These are phyloP conservation scores for Penstemon davidsonii DNA, from an alignment of 257 asterid genomes.

Conservation along the genomic window DNA sequence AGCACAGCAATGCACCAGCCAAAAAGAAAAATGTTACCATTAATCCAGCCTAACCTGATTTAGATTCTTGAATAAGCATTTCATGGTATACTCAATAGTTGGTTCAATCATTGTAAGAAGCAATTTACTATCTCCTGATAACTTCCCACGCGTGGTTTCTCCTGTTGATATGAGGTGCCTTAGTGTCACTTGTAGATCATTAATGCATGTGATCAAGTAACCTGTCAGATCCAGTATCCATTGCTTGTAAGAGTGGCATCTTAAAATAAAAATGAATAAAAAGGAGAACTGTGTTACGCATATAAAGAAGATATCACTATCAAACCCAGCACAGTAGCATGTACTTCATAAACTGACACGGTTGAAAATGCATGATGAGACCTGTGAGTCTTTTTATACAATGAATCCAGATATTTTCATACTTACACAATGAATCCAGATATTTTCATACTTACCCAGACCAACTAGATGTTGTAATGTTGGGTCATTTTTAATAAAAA, in stretches of 20 bases:
- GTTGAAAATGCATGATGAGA: slow-evolving; percentile 2
- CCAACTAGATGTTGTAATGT: slow-evolving; percentile 12
- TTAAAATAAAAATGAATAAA: slow-evolving; percentile 5
- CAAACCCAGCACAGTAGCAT: slow-evolving; percentile 2
- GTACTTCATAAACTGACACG: slow-evolving; percentile 16
- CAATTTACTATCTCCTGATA: slow-evolving; percentile 47
- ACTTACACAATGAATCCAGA: not conserved
- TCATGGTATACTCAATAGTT: slow-evolving; percentile 62
- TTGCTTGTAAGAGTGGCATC: slow-evolving; percentile 22
- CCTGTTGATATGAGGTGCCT: slow-evolving; percentile 37
- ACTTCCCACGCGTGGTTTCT: slow-evolving; percentile 36
- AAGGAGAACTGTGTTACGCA: slow-evolving; percentile 14
- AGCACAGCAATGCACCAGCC: slow-evolving; percentile 21
- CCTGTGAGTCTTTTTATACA: not conserved
- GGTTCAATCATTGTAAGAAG: slow-evolving; percentile 68
- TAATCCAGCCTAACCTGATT: slow-evolving; percentile 53
- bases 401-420: not conserved
- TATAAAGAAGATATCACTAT: not conserved
- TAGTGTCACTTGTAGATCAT: slow-evolving; percentile 63
- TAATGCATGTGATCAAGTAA: slow-evolving; percentile 59
- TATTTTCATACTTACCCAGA: not conserved
- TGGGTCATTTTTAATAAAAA: slow-evolving; percentile 5
- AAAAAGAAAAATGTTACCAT: slow-evolving; percentile 26
- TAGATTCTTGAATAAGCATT: slow-evolving; percentile 59
- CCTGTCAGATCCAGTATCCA: slow-evolving; percentile 52